A percentile compares a stretch with the other conserved stretches of the same genome.
Conservation (phyloP, 2,329 filamentous ascomycete species). For the Pseudopyrenochaeta lycopersici region DNA sequence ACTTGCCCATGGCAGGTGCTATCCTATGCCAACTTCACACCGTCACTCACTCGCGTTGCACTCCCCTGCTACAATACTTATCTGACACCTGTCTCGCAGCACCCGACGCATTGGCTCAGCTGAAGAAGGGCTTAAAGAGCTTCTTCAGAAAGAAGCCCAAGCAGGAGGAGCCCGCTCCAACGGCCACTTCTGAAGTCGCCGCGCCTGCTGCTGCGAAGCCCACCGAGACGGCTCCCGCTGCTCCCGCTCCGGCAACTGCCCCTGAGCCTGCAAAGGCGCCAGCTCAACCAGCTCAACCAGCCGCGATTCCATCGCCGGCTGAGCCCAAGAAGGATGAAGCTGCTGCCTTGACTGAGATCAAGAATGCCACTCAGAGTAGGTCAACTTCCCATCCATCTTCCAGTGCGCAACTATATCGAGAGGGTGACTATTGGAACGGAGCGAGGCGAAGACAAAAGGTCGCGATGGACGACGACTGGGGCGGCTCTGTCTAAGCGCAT, state of each 20-base stretch:
- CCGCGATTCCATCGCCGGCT: constrained; percentile 23
- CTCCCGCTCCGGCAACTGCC: constrained; percentile 38
- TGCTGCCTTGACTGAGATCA: constrained; percentile 41
- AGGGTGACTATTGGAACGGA: constrained; percentile 22
- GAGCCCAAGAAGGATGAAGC: constrained; percentile 39
- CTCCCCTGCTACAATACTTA: not conserved
- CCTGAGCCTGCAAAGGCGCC: constrained; percentile 22
- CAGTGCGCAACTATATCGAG: constrained; percentile 7
- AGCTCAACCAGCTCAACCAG: constrained; percentile 22
- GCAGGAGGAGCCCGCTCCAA: constrained; percentile 37
- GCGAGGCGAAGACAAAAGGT: constrained; percentile 33
- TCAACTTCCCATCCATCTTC: constrained; percentile 24
- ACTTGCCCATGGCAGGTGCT: not conserved
- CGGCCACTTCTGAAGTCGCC: constrained; percentile 35
- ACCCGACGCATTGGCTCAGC: constrained; percentile 44
- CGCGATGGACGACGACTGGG: constrained; percentile 20
- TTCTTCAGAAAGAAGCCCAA: constrained; percentile 49
- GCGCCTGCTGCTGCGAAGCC: constrained; percentile 37
- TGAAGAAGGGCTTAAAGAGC: constrained; percentile 51
- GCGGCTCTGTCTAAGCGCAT: constrained; percentile 8
- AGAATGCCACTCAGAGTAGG: constrained; percentile 47
- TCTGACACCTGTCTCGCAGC: constrained; percentile 34
- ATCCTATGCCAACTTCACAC: not conserved
- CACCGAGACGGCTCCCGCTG: constrained; percentile 45
- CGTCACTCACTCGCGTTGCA: not conserved